A percentile compares a stretch with the other conserved stretches of the same genome.
Evolutionary conservation across 257 asterid species (phyloP).

Genomic region (Lycium barbarum): DNA sequence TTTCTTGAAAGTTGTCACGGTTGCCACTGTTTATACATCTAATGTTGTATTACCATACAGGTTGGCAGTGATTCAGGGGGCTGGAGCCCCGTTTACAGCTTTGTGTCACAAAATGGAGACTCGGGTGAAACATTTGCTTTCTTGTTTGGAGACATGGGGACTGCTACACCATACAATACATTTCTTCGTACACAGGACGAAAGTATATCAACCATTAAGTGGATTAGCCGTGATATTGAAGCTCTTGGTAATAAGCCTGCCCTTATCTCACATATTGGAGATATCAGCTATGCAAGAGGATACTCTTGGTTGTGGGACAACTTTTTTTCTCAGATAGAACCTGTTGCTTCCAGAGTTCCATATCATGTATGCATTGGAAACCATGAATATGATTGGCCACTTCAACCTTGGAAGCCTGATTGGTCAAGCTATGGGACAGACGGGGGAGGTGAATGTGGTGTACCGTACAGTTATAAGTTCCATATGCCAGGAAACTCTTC

Average conservation of each 20-base stretch:
- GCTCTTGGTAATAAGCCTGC: conserved; percentile 82
- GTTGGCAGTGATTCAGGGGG: conserved; percentile 87
- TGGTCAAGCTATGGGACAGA: conserved; percentile 81
- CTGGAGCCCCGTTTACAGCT: conserved; percentile 73
- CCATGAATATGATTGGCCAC: conserved; percentile 92
- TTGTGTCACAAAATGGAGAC: conserved; percentile 62
- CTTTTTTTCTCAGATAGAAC: conserved; percentile 81
- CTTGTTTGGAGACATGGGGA: conserved; percentile 97
- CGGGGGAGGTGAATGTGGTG: conserved; percentile 98
- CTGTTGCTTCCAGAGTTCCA: conserved; percentile 77
- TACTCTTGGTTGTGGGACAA: conserved; percentile 96
- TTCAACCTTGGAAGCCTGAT: conserved; percentile 93
- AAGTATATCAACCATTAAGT: conserved; percentile 77
- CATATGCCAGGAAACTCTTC: conserved; percentile 92
- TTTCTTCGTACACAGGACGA: conserved; percentile 77
- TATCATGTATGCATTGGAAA: conserved; percentile 95
- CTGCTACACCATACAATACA: conserved; percentile 80
- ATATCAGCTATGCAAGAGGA: conserved; percentile 96
- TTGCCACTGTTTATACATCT: background rate
- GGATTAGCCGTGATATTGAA: conserved; percentile 82
- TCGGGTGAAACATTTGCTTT: conserved; percentile 74
- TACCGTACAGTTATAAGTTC: conserved; percentile 81
- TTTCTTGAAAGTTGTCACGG: background rate
- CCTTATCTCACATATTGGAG: conserved; percentile 90
- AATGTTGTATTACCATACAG: conserved; percentile 45